These are phyloP conservation scores for Phytophthora foliorum DNA, from an alignment of 352 stramenopile species.

Conservation along the genomic window DNA sequence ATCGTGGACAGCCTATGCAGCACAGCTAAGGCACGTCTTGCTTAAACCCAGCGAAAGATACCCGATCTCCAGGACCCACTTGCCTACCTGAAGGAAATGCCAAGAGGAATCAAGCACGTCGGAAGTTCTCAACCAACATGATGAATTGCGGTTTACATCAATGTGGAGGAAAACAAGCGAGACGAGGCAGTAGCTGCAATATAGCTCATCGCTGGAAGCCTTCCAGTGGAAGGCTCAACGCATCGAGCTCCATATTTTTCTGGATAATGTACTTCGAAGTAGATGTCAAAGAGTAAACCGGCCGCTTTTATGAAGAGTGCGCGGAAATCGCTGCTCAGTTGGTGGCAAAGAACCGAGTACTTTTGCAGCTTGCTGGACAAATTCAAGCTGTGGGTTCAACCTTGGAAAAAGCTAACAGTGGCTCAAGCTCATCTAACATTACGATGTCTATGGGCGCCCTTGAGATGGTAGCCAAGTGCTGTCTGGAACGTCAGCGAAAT, in stretches of 20 bases:
- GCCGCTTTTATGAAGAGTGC: conserved; percentile 28
- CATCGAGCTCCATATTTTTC: conserved; percentile 10
- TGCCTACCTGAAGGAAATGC: conserved; percentile 29
- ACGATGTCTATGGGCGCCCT: conserved; percentile 5
- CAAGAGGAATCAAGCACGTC: conserved; percentile 28
- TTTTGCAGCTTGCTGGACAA: conserved; percentile 13
- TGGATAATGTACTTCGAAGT: conserved; percentile 18
- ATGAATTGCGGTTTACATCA: conserved; percentile 44
- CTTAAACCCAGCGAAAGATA: conserved; percentile 18
- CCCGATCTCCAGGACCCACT: conserved; percentile 34
- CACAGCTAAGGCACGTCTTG: not conserved
- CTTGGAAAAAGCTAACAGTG: not conserved
- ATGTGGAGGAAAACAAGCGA: conserved; percentile 37
- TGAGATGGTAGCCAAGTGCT: conserved; percentile 7
- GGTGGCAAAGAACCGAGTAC: conserved; percentile 11
- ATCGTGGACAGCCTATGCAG: too few relatives aligned
- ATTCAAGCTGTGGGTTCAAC: not conserved
- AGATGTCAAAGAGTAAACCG: conserved; percentile 19
- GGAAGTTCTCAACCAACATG: conserved; percentile 38
- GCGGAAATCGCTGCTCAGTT: conserved; percentile 20
- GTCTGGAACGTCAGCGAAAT: conserved; percentile 25
- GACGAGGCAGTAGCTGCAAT: conserved; percentile 23
- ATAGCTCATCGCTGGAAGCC: conserved; percentile 27
- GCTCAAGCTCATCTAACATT: not conserved
- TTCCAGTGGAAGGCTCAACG: not conserved